phyloP scores from a whole-genome alignment of 352 stramenopile species.

The Globisporangium acanthophoron region DNA sequence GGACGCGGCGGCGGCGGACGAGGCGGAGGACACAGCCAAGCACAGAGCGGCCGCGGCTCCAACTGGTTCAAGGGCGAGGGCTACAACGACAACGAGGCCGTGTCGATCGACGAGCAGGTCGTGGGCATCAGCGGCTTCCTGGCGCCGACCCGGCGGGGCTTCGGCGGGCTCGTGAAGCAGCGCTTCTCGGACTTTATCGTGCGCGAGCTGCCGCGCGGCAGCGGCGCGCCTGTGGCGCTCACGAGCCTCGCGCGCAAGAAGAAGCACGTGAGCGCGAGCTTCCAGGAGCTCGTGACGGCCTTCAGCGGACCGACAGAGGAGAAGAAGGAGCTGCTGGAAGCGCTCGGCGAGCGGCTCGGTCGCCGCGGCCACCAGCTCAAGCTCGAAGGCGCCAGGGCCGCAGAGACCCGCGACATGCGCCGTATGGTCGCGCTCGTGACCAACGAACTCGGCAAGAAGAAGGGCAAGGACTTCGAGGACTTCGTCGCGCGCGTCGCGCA shows the following conservation, averaged over 20 bases:
- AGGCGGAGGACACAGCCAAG: slow-evolving; percentile 5
- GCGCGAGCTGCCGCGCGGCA: slow-evolving; percentile 42
- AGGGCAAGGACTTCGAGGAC: slow-evolving; percentile 67
- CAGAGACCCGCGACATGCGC: slow-evolving; percentile 41
- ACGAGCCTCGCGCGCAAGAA: slow-evolving; percentile 30
- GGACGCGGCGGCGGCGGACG: slow-evolving; percentile 15
- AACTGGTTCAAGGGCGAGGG: slow-evolving; percentile 52
- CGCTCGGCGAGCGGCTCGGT: slow-evolving; percentile 9
- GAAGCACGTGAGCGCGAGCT: slow-evolving; percentile 22
- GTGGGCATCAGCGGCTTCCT: slow-evolving; percentile 59
- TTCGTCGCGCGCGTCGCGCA: slow-evolving; percentile 59
- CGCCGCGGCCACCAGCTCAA: slow-evolving; percentile 3
- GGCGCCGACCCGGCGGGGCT: slow-evolving; percentile 26
- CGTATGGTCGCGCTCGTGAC: slow-evolving; percentile 49
- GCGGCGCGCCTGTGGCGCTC: slow-evolving; percentile 26
- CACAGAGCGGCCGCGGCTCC: slow-evolving; percentile 7
- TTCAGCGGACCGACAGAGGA: slow-evolving; percentile 16
- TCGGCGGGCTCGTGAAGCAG: slow-evolving; percentile 74
- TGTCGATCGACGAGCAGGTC: slow-evolving; percentile 58
- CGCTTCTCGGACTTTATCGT: slow-evolving; percentile 85
- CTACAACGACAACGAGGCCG: slow-evolving; percentile 58
- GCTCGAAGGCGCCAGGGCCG: slow-evolving; percentile 21
- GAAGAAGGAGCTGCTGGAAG: slow-evolving; percentile 16
- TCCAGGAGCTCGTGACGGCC: slow-evolving; percentile 35
- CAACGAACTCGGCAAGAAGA: slow-evolving; percentile 52